Percentiles rank a stretch among this genome's conserved stretches.
Evolutionary conservation across 768 basidiomycete species (phyloP).

Genomic region (Coprinellus aureogranulatus): DNA sequence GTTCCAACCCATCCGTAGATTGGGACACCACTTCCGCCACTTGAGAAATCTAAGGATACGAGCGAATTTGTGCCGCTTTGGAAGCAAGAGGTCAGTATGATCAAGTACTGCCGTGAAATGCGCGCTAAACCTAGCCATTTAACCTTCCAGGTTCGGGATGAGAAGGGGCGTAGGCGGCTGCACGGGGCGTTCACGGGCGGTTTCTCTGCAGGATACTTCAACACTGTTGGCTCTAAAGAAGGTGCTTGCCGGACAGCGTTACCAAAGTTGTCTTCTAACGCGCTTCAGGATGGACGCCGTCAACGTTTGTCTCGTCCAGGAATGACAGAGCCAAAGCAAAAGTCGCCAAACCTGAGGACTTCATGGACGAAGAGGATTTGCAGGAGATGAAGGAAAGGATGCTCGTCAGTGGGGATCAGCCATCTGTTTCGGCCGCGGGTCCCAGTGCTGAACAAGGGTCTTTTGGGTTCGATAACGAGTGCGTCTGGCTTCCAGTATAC

Average conservation of each 20-base stretch:
- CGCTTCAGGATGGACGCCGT: constrained; percentile 94
- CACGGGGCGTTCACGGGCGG: constrained; percentile 99
- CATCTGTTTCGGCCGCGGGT: constrained; percentile 43
- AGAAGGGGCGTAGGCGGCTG: constrained; percentile 86
- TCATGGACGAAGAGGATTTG: constrained; percentile 99
- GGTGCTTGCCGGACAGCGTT: constrained; percentile 44
- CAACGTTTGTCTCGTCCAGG: constrained; percentile 90
- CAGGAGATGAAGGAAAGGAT: constrained; percentile 74
- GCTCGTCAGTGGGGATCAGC: constrained; percentile 72
- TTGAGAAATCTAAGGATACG: constrained; percentile 90
- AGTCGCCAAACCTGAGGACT: constrained; percentile 77
- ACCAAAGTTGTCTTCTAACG: not conserved
- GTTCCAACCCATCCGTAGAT: too few relatives aligned
- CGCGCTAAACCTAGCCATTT: too few relatives aligned
- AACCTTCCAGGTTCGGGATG: constrained; percentile 95
- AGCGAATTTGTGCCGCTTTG: constrained; percentile 96
- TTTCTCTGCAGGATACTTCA: constrained; percentile 97
- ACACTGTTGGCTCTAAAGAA: constrained; percentile 94
- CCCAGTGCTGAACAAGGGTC: constrained; percentile 15
- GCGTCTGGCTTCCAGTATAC: constrained; percentile 24
- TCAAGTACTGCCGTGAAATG: too few relatives aligned
- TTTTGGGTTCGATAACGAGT: constrained; percentile 51
- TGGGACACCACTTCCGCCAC: constrained; percentile 89
- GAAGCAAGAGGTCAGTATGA: constrained; percentile 83
- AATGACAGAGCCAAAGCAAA: constrained; percentile 66